Conservation (phyloP, 495 filamentous ascomycete species). For the Entonaema liquescens region DNA sequence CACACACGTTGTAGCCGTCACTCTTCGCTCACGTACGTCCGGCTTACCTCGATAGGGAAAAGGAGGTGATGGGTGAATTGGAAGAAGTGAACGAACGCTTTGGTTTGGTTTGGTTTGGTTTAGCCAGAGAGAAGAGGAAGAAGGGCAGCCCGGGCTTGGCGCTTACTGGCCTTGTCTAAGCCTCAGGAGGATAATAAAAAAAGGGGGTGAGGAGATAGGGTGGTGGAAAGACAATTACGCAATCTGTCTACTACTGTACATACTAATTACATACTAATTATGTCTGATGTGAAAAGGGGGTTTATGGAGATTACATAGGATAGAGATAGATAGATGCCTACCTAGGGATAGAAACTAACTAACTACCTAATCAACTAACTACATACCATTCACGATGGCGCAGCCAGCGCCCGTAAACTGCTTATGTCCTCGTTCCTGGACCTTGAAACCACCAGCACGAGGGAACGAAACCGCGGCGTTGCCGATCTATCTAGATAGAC, state of each 20-base stretch:
- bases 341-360: neutral
- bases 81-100: no score
- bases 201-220: constrained; percentile 4
- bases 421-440: neutral
- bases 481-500: constrained; percentile 21
- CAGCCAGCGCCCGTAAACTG: neutral
- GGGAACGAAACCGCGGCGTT: neutral
- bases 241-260: constrained; percentile 7
- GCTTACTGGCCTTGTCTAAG: constrained; percentile 41
- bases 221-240: constrained; percentile 16
- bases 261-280: no score
- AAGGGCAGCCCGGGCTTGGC: constrained; percentile 21
- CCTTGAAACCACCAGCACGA: neutral
- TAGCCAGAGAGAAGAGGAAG: constrained; percentile 10
- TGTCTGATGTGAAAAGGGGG: constrained; percentile 1
- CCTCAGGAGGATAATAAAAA: constrained; percentile 22
- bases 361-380: no score
- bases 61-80: neutral
- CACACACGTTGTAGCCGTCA: neutral
- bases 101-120: no score
- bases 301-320: constrained; percentile 1
- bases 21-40: constrained; percentile 20
- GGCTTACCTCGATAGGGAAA: constrained; percentile 27
- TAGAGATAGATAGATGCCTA: no score
- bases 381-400: neutral